These are phyloP conservation scores for Epichloe coenophiala DNA, from an alignment of 2,329 filamentous ascomycete species.

Conservation along the genomic window DNA sequence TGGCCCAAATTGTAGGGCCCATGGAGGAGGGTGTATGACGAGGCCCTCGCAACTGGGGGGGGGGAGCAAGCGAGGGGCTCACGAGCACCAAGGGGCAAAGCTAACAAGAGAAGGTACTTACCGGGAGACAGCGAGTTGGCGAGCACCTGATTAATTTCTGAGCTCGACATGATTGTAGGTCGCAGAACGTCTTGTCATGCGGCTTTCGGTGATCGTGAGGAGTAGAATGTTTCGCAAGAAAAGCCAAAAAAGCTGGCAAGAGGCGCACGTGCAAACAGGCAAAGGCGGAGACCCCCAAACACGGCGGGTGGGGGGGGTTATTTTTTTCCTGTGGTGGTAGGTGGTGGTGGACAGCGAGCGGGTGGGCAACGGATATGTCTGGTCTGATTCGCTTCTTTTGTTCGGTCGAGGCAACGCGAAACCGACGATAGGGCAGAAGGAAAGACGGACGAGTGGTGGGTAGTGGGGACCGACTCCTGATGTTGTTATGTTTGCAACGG, in stretches of 20 bases:
- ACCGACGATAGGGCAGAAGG: background rate
- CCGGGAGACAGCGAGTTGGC: slow-evolving; percentile 91
- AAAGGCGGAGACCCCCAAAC: slow-evolving; percentile 7
- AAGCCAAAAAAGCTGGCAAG: slow-evolving; percentile 3
- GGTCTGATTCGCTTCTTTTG: background rate
- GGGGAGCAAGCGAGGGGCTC: background rate
- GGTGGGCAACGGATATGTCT: background rate
- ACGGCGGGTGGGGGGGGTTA: slow-evolving; percentile 3
- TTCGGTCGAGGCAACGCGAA: background rate
- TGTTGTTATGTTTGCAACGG: background rate
- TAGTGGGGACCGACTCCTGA: too few relatives aligned
- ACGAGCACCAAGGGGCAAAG: slow-evolving; percentile 2
- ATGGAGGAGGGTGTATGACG: background rate
- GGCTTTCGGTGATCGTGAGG: slow-evolving; percentile 14
- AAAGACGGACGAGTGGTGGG: background rate
- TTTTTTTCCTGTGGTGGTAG: background rate
- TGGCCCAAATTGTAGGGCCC: background rate
- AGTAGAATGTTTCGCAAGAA: slow-evolving; percentile 2
- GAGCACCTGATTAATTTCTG: slow-evolving; percentile 98
- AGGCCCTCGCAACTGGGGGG: background rate
- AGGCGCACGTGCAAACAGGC: slow-evolving; percentile 6
- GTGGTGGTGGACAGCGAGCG: background rate
- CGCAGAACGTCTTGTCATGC: slow-evolving; percentile 23
- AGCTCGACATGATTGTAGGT: slow-evolving; percentile 47
- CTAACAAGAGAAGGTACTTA: slow-evolving; percentile 32